phyloP scores from a whole-genome alignment of 345 rosid genomes.

The Sonneratia alba region DNA sequence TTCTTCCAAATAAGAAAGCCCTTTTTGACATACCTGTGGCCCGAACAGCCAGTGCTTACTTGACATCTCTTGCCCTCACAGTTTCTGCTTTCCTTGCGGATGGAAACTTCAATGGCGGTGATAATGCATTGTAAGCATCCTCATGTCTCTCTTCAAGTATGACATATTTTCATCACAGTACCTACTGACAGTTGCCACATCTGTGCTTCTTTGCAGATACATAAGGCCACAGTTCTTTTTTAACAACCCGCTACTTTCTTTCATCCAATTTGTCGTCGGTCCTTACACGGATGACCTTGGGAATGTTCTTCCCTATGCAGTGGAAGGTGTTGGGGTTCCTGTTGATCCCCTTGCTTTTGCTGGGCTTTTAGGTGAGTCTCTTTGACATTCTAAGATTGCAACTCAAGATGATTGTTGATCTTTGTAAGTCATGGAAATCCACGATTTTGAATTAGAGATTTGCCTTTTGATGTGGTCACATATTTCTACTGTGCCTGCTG shows the following conservation, averaged over 20 bases:
- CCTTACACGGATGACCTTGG: conserved; percentile 92
- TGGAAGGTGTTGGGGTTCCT: conserved; percentile 90
- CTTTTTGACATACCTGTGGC: conserved; percentile 87
- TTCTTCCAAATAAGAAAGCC: conserved; percentile 78
- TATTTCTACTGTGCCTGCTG: too few species aligned
- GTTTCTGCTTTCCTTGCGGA: conserved; percentile 69
- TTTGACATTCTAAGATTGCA: neutral
- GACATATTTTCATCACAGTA: neutral
- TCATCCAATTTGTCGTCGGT: conserved; percentile 74
- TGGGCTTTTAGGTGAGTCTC: conserved; percentile 70
- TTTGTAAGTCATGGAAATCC: neutral
- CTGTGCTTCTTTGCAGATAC: conserved; percentile 36
- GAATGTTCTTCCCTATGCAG: conserved; percentile 84
- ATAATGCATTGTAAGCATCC: conserved; percentile 77
- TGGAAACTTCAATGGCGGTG: conserved; percentile 88
- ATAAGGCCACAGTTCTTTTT: conserved; percentile 86
- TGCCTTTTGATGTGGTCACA: too few species aligned
- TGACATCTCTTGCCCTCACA: conserved; percentile 68
- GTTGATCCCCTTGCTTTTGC: conserved; percentile 93
- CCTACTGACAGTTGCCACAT: neutral
- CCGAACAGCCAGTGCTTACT: conserved; percentile 76
- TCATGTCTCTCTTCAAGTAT: neutral
- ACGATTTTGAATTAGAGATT: neutral
- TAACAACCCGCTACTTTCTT: conserved; percentile 80
- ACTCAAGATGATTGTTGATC: neutral